Evolutionary conservation across 768 basidiomycete genomes (phyloP).

Genomic region (Lentinus tigrinus): DNA sequence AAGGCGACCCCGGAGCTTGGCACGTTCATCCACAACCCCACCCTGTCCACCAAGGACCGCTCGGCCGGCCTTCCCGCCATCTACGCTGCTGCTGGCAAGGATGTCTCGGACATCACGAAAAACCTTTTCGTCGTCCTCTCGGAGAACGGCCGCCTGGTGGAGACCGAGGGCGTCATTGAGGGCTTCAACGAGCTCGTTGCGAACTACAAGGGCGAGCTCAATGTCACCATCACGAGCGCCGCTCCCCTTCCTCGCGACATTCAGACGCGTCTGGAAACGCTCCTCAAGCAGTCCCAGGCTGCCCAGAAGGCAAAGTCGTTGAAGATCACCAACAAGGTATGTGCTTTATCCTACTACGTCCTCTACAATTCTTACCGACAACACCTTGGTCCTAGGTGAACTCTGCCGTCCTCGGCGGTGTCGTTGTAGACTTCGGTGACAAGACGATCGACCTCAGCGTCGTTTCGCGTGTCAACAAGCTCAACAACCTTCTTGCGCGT

Average conservation of each 20-base stretch:
- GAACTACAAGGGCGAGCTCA: conserved; percentile 89
- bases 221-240: conserved; percentile 89
- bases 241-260: conserved; percentile 75
- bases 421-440: conserved; percentile 97
- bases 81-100: conserved; percentile 73
- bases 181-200: conserved; percentile 89
- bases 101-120: conserved; percentile 82
- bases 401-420: conserved; percentile 85
- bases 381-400: conserved; percentile 63
- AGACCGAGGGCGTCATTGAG: conserved; percentile 83
- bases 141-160: conserved; percentile 88
- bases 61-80: conserved; percentile 62
- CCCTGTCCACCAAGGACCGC: conserved; percentile 81
- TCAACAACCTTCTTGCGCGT: conserved; percentile 88
- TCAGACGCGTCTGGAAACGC: conserved; percentile 74
- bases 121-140: conserved; percentile 88
- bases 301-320: conserved; percentile 86
- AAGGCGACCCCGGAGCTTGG: conserved; percentile 61
- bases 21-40: conserved; percentile 86
- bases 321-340: conserved; percentile 89
- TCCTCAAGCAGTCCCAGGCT: conserved; percentile 83
- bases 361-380: conserved; percentile 6
- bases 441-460: conserved; percentile 97
- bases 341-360: conserved; percentile 17
- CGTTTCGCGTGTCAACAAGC: conserved; percentile 89